Conservation (phyloP, 176 grass and related monocot species). For the Zea mays region DNA sequence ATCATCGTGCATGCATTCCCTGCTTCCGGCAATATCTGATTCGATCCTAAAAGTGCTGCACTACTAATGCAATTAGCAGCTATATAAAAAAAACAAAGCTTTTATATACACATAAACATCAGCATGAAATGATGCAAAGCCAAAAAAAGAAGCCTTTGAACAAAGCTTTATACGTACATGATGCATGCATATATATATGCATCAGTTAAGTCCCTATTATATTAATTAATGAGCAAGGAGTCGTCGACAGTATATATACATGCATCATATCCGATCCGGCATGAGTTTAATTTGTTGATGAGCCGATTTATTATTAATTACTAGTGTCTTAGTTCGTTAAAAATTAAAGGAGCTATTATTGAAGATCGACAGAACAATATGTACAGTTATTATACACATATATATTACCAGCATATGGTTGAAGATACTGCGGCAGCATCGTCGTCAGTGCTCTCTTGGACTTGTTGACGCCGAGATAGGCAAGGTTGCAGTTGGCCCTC, state of each 20-base stretch:
- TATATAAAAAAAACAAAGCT: neutral
- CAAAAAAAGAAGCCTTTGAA: constrained; percentile 18
- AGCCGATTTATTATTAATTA: neutral
- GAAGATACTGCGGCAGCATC: constrained; percentile 14
- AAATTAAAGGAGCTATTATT: no score
- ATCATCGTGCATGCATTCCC: neutral
- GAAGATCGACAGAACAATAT: no score
- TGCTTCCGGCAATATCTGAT: neutral
- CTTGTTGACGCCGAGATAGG: constrained; percentile 42
- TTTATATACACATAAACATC: constrained; percentile 8
- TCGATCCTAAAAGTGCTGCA: constrained; percentile 25
- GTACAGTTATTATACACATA: no score
- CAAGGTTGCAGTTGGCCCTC: constrained; percentile 63
- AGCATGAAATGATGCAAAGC: constrained; percentile 50
- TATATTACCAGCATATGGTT: constrained; percentile 17
- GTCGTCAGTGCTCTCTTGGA: constrained; percentile 33
- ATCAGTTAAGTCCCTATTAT: neutral
- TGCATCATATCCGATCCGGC: neutral
- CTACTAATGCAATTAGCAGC: neutral
- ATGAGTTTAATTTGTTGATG: neutral
- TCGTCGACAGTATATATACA: neutral
- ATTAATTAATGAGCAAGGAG: neutral
- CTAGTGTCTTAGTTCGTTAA: neutral
- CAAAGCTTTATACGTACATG: neutral
- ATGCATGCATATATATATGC: neutral